Evolutionary conservation across 345 rosid species (phyloP).

Genomic region (Acer campestre): DNA sequence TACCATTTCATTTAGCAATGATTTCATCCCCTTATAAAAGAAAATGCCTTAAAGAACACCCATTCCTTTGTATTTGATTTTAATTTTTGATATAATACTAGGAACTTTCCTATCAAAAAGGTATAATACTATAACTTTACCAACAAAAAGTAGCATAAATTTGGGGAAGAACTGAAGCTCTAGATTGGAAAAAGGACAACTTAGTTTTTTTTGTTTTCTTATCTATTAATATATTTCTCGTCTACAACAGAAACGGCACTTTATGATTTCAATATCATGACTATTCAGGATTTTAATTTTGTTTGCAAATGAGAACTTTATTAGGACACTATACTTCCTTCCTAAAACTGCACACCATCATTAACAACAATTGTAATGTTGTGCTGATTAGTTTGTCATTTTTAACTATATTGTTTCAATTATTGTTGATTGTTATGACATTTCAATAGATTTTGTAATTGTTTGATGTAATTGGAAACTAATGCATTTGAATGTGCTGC

Average conservation of each 20-base stretch:
- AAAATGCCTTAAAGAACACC: neutral
- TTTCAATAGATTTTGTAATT: too few relatives aligned
- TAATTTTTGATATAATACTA: too few relatives aligned
- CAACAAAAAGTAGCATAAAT: neutral
- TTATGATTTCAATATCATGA: neutral
- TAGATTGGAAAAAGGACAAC: neutral
- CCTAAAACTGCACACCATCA: neutral
- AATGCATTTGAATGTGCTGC: neutral
- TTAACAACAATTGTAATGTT: neutral
- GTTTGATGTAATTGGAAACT: neutral
- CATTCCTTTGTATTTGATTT: neutral
- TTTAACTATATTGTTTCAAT: too few relatives aligned
- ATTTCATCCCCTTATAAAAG: neutral
- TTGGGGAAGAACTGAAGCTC: neutral
- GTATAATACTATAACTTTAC: neutral
- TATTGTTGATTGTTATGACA: neutral
- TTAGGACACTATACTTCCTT: neutral
- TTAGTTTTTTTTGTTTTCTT: neutral
- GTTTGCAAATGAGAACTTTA: neutral
- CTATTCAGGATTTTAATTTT: neutral
- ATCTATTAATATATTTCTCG: neutral
- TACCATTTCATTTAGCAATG: neutral
- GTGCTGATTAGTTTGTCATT: neutral
- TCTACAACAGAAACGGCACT: neutral
- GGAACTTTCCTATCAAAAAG: neutral